These are phyloP conservation scores for Aaosphaeria arxii DNA, from an alignment of 2,329 filamentous ascomycete genomes.

Conservation along the genomic window DNA sequence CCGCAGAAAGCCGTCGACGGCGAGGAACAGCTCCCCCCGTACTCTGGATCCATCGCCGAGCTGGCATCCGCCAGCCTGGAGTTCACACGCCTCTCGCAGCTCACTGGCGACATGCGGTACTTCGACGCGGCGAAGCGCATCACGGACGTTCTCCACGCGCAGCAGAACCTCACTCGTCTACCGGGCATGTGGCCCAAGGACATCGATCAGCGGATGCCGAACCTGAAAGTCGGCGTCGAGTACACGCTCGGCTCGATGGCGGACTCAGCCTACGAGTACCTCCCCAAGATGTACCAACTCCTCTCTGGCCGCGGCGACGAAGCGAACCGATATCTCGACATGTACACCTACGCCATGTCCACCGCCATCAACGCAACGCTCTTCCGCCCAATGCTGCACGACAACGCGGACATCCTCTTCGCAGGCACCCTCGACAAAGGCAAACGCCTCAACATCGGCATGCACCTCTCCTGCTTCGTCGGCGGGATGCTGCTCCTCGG, in stretches of 20 bases:
- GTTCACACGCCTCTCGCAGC: slow-evolving; percentile 41
- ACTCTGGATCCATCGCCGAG: slow-evolving; percentile 39
- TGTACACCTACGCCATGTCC: slow-evolving; percentile 52
- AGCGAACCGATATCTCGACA: slow-evolving; percentile 42
- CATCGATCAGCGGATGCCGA: slow-evolving; percentile 13
- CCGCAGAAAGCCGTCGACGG: slow-evolving; percentile 12
- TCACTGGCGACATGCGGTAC: slow-evolving; percentile 43
- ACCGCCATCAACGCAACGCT: slow-evolving; percentile 43
- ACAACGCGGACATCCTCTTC: slow-evolving; percentile 43
- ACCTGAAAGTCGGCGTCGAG: slow-evolving; percentile 39
- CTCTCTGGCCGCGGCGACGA: slow-evolving; percentile 21
- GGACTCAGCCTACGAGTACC: slow-evolving; percentile 34
- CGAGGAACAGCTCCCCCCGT: slow-evolving; percentile 33
- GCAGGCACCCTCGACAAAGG: slow-evolving; percentile 12
- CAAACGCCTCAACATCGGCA: slow-evolving; percentile 20
- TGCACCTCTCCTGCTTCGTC: slow-evolving; percentile 64
- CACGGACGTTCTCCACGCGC: slow-evolving; percentile 34
- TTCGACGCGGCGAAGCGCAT: slow-evolving; percentile 43
- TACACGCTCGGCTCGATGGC: slow-evolving; percentile 30
- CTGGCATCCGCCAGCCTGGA: slow-evolving; percentile 44
- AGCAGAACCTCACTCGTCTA: slow-evolving; percentile 39
- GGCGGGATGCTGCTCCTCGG: slow-evolving; percentile 67
- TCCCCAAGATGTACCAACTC: slow-evolving; percentile 29
- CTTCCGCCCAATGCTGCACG: slow-evolving; percentile 46
- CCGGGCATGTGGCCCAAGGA: slow-evolving; percentile 43